These are phyloP conservation scores for Diplogelasinospora grovesii DNA, from an alignment of 495 filamentous ascomycete genomes.

Conservation along the genomic window DNA sequence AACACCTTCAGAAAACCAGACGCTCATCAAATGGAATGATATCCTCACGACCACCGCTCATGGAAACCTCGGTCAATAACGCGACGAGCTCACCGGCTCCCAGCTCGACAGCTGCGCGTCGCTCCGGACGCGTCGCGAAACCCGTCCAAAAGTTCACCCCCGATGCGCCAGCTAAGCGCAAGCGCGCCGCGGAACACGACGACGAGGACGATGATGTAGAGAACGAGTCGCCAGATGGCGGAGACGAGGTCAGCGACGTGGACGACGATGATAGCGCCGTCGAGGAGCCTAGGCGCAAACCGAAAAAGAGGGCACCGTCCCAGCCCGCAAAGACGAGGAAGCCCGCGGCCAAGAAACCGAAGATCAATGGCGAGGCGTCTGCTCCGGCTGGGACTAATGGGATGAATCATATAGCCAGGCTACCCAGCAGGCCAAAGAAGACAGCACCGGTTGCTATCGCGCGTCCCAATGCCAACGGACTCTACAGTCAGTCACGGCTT, in stretches of 20 bases:
- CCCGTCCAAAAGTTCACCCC: slow-evolving; percentile 61
- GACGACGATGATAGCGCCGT: slow-evolving; percentile 36
- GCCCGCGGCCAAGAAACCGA: slow-evolving; percentile 67
- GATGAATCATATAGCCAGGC: slow-evolving; percentile 39
- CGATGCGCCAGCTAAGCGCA: slow-evolving; percentile 45
- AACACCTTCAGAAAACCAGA: slow-evolving; percentile 5
- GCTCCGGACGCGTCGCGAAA: slow-evolving; percentile 75
- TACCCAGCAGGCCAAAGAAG: slow-evolving; percentile 58
- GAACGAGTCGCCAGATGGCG: slow-evolving; percentile 50
- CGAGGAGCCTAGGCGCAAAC: slow-evolving; percentile 28
- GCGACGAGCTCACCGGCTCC: slow-evolving; percentile 47
- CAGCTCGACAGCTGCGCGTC: slow-evolving; percentile 51
- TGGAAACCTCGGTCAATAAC: slow-evolving; percentile 52
- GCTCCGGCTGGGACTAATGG: not conserved
- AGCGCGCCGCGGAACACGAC: slow-evolving; percentile 45
- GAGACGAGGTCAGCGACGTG: slow-evolving; percentile 42
- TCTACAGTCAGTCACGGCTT: slow-evolving; percentile 71
- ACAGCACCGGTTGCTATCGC: slow-evolving; percentile 41
- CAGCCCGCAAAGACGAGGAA: slow-evolving; percentile 42
- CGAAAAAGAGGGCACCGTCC: slow-evolving; percentile 29
- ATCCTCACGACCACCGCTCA: slow-evolving; percentile 28
- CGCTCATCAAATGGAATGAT: slow-evolving; percentile 26
- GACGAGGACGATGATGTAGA: slow-evolving; percentile 43
- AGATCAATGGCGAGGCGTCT: slow-evolving; percentile 56
- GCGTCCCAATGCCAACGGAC: slow-evolving; percentile 53